Evolutionary conservation across 2,329 filamentous ascomycete genomes (phyloP).

Genomic region (Aureobasidium pullulans): DNA sequence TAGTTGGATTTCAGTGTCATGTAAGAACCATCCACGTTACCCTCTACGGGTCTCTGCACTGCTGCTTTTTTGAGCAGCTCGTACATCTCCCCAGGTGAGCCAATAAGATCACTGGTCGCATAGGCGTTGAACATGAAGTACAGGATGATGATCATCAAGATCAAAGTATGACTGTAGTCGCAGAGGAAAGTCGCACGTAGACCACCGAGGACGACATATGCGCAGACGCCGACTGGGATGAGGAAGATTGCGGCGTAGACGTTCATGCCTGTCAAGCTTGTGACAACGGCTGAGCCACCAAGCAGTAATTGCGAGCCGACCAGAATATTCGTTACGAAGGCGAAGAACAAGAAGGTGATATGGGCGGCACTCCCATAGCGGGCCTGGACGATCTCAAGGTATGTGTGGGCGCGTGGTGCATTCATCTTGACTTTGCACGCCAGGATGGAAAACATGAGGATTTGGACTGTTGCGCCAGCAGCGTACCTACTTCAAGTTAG

Average conservation of each 20-base stretch:
- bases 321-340: constrained; percentile 37
- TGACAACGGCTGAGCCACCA: constrained; percentile 38
- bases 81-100: constrained; percentile 33
- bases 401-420: constrained; percentile 31
- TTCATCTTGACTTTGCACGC: constrained; percentile 36
- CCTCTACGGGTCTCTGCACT: constrained; percentile 29
- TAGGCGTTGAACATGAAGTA: constrained; percentile 39
- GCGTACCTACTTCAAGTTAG: constrained; percentile 26
- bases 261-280: constrained; percentile 36
- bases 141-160: constrained; percentile 39
- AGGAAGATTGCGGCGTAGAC: constrained; percentile 38
- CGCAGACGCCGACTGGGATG: constrained; percentile 33
- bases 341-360: constrained; percentile 35
- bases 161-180: constrained; percentile 34
- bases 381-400: constrained; percentile 32
- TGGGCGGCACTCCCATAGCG: constrained; percentile 32
- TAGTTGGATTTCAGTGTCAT: constrained; percentile 34
- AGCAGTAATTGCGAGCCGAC: constrained; percentile 36
- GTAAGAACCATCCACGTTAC: constrained; percentile 35
- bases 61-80: constrained; percentile 34
- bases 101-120: constrained; percentile 32
- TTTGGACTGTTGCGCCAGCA: constrained; percentile 36
- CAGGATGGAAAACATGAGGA: constrained; percentile 35
- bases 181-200: constrained; percentile 37
- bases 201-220: constrained; percentile 31